Base-by-base conservation (phyloP, 768 basidiomycete genomes). In the Lactifluus echinatus region DNA sequence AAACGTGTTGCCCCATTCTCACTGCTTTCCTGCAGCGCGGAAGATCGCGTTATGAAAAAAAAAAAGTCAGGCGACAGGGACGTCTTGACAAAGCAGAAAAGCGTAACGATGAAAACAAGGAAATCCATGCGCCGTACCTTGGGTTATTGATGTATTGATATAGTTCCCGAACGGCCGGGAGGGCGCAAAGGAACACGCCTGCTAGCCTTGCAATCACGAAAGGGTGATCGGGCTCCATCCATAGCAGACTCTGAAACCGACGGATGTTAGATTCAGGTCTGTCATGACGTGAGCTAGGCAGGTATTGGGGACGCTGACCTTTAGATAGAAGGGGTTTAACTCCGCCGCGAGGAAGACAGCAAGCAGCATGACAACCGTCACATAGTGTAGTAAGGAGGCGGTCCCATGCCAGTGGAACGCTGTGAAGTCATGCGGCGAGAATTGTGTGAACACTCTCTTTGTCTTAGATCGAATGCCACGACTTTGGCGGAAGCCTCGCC, bases 171-270 rank as follows among this genome's bases (percentile, higher is more conserved):
- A 85, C 87, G 14, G 91, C 90, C 11, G 90, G 90, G 31, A 93
- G 74, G n/a, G 84, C 90, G 65, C 89, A 93, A 2, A 93, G 73
- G 67, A 93, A 93, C 59, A 93, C 82, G 58, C 81, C 81, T 15
- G 81, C 83, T 10, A 93, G 78, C 33, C 79, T 72, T 29, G 81
- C 72, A 57, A 91, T 87, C 49, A 93, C 77, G 61, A 93, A 82
- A 11, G 89, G 90, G 68, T 93, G 90, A 69, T 89, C 85, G 34
- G 90, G 91, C 66, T 92, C 89, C 84, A 93, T 86, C 89, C 90
- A 92, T 36, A 93, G 75, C 59, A 83, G 64, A 71, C 71, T 70
- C 78, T 82, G 76, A 65, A 55, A 51, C 45, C 34, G 44, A 55
- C 14, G 21, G 21, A 48, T 4, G 36, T 19, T 39, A 47, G 24